Percentiles rank a stretch among this genome's conserved stretches.
Conservation (phyloP, 176 grass and related monocot species). For the Zea luxurians region DNA sequence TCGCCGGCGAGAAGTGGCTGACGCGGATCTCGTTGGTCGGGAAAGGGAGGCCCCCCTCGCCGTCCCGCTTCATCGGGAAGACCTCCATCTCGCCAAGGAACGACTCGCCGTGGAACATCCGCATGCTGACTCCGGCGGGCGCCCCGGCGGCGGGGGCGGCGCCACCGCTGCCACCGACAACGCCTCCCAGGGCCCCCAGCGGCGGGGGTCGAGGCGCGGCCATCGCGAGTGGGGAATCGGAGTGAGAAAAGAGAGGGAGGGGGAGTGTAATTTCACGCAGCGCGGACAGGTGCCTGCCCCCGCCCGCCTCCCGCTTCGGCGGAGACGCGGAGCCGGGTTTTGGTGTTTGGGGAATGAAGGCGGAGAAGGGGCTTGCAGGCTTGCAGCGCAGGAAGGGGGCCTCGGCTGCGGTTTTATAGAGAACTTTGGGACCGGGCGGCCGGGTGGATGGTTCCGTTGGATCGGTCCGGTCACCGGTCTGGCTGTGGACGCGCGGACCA, state of each 20-base stretch:
- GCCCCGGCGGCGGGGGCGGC: not conserved
- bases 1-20: constrained; percentile 71
- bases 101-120: constrained; percentile 76
- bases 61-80: constrained; percentile 45
- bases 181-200: not conserved
- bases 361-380: not conserved
- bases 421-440: not conserved
- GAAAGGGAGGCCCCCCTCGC: constrained; percentile 48
- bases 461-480: constrained; percentile 33
- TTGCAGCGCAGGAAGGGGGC: not conserved
- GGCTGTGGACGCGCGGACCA: constrained; percentile 25
- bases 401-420: constrained; percentile 45
- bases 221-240: constrained; percentile 38
- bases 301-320: constrained; percentile 41
- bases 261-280: constrained; percentile 24
- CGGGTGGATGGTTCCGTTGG: constrained; percentile 36
- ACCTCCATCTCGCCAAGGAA: constrained; percentile 80
- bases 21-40: constrained; percentile 86
- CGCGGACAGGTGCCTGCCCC: not conserved
- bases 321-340: constrained; percentile 43
- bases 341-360: constrained; percentile 11
- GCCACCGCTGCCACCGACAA: not conserved
- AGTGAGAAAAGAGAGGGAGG: not conserved
- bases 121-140: constrained; percentile 47
- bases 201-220: constrained; percentile 40